Conservation (phyloP, 768 basidiomycete species). For the Naganishia kalamii region DNA sequence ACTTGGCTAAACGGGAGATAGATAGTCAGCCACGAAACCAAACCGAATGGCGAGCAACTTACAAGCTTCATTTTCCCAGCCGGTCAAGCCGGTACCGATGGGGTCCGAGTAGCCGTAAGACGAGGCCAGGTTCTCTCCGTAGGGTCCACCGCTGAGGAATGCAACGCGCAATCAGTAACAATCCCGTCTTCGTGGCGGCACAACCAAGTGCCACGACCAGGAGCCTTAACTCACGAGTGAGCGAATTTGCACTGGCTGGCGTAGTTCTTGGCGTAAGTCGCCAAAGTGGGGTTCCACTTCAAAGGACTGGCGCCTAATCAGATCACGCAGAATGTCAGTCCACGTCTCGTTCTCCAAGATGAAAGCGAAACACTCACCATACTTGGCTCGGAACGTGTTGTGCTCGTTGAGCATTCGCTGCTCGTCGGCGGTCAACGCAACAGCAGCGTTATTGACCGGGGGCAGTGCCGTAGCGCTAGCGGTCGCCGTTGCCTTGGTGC, state of each 20-base stretch:
- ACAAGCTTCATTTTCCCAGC: slow-evolving; percentile 34
- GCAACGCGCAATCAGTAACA: not conserved
- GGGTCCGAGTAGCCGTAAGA: slow-evolving; percentile 12
- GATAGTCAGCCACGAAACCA: not conserved
- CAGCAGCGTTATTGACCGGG: not conserved
- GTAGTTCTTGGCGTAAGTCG: slow-evolving; percentile 63
- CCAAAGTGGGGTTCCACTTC: slow-evolving; percentile 60
- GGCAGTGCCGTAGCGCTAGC: no score
- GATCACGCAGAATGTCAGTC: not conserved
- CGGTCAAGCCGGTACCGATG: slow-evolving; percentile 25
- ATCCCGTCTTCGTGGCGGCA: not conserved
- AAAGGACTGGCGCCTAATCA: slow-evolving; percentile 53
- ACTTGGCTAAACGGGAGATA: not conserved
- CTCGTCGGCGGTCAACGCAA: slow-evolving; percentile 7
- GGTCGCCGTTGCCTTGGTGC: not conserved
- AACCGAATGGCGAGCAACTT: slow-evolving; percentile 3
- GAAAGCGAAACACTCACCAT: slow-evolving; percentile 45
- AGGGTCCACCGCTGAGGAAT: slow-evolving; percentile 26
- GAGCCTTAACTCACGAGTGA: slow-evolving; percentile 48
- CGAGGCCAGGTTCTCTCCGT: slow-evolving; percentile 40
- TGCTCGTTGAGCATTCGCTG: slow-evolving; percentile 51
- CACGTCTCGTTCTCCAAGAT: not conserved
- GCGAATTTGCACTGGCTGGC: slow-evolving; percentile 62
- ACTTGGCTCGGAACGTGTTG: slow-evolving; percentile 59
- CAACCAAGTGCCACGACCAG: no score